Evolutionary conservation across 495 filamentous ascomycete species (phyloP).

Genomic region (Penicillium tannophilum): DNA sequence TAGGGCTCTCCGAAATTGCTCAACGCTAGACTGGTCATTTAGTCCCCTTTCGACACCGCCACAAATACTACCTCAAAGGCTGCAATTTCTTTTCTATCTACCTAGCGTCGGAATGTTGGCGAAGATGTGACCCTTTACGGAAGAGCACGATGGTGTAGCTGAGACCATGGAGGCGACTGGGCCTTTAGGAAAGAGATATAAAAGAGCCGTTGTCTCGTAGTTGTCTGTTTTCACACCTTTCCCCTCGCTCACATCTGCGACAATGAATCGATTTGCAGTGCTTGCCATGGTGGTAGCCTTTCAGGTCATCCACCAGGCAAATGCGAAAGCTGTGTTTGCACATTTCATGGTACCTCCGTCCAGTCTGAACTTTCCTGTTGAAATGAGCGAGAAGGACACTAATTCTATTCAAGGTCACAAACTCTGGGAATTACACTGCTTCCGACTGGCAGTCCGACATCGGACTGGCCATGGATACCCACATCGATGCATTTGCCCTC

Average conservation of each 20-base stretch:
- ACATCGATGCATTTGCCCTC: slow-evolving; percentile 74
- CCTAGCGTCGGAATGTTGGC: background rate
- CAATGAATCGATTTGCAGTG: no score
- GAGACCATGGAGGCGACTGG: no score
- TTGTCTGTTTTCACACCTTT: no score
- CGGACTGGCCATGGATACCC: slow-evolving; percentile 54
- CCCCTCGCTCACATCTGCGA: no score
- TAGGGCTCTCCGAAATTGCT: no score
- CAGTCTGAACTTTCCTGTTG: background rate
- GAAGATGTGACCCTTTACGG: background rate
- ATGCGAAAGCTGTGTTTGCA: slow-evolving; percentile 35
- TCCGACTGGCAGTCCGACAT: slow-evolving; percentile 63
- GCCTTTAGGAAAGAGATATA: no score
- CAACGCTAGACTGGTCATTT: background rate
- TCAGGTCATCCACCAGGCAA: no score
- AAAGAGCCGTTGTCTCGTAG: no score
- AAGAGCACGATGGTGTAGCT: no score
- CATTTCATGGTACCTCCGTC: slow-evolving; percentile 33
- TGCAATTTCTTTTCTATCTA: background rate
- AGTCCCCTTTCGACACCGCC: background rate
- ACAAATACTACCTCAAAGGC: background rate
- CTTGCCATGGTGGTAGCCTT: no score
- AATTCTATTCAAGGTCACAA: slow-evolving; percentile 22
- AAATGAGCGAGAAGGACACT: background rate
- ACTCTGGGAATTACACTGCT: slow-evolving; percentile 28